phyloP scores from a whole-genome alignment of 345 rosid species.

The Camelina sativa region DNA sequence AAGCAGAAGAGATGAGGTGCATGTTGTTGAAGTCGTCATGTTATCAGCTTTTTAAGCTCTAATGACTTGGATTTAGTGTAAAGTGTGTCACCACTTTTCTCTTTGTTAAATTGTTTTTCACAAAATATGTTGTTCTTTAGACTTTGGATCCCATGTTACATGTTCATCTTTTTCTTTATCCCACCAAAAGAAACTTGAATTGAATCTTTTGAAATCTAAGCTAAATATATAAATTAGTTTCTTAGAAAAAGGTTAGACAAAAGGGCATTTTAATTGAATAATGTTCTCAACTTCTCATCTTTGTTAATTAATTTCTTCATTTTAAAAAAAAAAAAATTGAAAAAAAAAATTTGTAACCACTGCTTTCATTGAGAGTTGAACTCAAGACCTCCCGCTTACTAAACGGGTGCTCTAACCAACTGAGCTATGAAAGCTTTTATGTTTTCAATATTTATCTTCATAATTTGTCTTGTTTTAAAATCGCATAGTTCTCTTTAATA shows the following conservation, averaged over 20 bases:
- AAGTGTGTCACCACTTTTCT: slow-evolving; percentile 39
- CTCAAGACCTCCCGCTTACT: slow-evolving; percentile 99
- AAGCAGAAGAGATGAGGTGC: slow-evolving; percentile 31
- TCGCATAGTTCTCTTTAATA: neutral
- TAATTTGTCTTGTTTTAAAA: neutral
- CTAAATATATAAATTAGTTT: neutral
- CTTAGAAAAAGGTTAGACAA: neutral
- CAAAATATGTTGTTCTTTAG: slow-evolving; percentile 9
- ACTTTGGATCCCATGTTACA: slow-evolving; percentile 37
- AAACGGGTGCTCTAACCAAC: slow-evolving; percentile 97
- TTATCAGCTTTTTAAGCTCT: slow-evolving; percentile 40
- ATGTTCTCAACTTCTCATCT: neutral
- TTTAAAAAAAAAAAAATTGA: no score
- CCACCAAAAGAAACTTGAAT: neutral
- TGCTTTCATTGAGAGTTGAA: slow-evolving; percentile 82
- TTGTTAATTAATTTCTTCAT: no score
- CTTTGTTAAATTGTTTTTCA: slow-evolving; percentile 5
- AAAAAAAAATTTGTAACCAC: no score
- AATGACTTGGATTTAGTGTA: slow-evolving; percentile 45
- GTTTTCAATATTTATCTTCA: neutral
- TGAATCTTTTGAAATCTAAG: slow-evolving; percentile 6
- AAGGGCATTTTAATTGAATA: neutral
- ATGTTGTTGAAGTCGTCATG: slow-evolving; percentile 38
- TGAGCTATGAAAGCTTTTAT: slow-evolving; percentile 68
- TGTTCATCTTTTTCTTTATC: slow-evolving; percentile 35